Base-by-base conservation (phyloP, 495 filamentous ascomycete species). In the Xylaria longipes region DNA sequence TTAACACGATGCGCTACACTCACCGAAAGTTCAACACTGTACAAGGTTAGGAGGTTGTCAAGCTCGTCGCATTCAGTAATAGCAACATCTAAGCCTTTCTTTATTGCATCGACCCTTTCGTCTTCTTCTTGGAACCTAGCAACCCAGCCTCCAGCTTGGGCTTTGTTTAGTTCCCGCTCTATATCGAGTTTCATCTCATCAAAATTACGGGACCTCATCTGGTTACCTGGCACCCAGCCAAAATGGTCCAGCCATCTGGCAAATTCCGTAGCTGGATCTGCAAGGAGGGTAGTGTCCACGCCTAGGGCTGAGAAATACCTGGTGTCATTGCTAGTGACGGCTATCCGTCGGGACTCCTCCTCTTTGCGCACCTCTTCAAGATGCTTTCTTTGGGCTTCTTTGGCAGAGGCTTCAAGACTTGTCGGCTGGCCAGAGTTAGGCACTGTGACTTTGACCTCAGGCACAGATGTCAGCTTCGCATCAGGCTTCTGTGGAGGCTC, bases 11-110 rank as follows among this genome's bases (percentile, higher is more conserved):
- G 12, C 50, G 8, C 52, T 8, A 31, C 8, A 88, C 93, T 85
- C 86, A 97, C 94, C 71, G 93, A 93, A 60, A 99, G 82, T 82
- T 99, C 96, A 9, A 97, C 96, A 48, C 92, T 92, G 81, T 99
- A 99, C 37, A 99, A 83, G 1, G 95, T 98, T 57, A 99, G 82
- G 54, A 98, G 83, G 68, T 95, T 94, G 76, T 99, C 96, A 46
- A 99, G 85, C 81, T 98, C 95, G 66, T 99, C 96, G 74, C 96
- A 98, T 81, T 99, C 96, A 37, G 91, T 87, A 72, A 98, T 93
- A 8, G 94, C 92, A 69, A 90, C 88, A 77, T 98, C 95, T 46
- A 99, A 91, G 65, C 97, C 87, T 69, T 84, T 88, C 65, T 93
- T 93, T 68, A 99, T 90, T 62, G 90, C 90, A 41, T 92, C 91